Conservation (phyloP, 345 rosid genomes). For the Noccaea caerulescens region DNA sequence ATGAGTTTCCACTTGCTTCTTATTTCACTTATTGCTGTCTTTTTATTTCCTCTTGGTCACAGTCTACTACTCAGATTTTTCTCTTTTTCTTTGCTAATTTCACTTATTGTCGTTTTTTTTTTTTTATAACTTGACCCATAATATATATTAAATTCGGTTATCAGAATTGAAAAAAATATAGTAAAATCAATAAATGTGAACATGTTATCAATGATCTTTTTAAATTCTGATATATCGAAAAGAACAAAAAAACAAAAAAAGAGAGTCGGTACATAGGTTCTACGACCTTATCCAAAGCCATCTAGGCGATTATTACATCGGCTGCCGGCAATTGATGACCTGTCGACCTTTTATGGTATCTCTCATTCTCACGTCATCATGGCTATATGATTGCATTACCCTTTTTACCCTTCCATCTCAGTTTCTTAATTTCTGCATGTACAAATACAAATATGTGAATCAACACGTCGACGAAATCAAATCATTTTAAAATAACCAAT, state of each 20-base stretch:
- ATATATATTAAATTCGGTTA: too few species aligned
- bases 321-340: constrained; percentile 34
- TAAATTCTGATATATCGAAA: too few species aligned
- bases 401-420: constrained; percentile 1
- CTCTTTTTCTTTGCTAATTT: too few species aligned
- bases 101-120: too few species aligned
- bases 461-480: constrained; percentile 9
- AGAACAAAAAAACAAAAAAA: too few species aligned
- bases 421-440: background rate
- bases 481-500: background rate
- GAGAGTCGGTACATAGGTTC: constrained; percentile 11
- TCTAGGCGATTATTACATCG: constrained; percentile 21
- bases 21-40: background rate
- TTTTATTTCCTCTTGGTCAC: background rate
- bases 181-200: too few species aligned
- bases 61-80: too few species aligned
- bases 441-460: background rate
- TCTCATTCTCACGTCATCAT: constrained; percentile 29
- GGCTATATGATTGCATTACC: background rate
- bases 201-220: too few species aligned
- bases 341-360: constrained; percentile 17
- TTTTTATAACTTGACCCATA: too few species aligned
- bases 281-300: constrained; percentile 41
- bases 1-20: constrained; percentile 36
- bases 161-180: too few species aligned